Percentiles rank a stretch among this genome's conserved stretches.
Conservation (phyloP, 1,139 yeast species). For the Blastobotrys raffinosifermentans region DNA sequence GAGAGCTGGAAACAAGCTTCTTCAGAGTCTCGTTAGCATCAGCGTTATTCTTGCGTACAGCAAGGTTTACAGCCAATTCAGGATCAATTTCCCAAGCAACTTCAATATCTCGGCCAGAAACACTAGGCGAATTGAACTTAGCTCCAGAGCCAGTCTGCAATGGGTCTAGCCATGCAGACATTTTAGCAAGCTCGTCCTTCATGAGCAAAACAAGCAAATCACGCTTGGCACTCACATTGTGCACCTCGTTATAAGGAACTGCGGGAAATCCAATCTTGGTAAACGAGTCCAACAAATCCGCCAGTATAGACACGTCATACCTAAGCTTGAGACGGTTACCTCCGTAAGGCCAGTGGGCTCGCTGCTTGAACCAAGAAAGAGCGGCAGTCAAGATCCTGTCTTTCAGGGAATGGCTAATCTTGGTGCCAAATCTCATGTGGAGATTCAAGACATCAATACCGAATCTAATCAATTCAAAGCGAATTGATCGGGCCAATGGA, state of each 20-base stretch:
- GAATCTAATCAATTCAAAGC: conserved; percentile 70
- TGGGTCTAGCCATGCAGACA: conserved; percentile 78
- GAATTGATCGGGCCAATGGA: conserved; percentile 67
- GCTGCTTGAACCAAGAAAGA: conserved; percentile 69
- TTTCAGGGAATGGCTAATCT: conserved; percentile 41
- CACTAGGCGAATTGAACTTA: conserved; percentile 17
- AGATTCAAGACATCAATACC: conserved; percentile 59
- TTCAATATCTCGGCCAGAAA: conserved; percentile 27
- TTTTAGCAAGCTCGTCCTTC: conserved; percentile 66
- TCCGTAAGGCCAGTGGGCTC: conserved; percentile 74
- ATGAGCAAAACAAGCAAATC: conserved; percentile 55
- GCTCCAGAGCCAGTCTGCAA: conserved; percentile 41
- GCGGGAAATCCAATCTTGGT: conserved; percentile 12
- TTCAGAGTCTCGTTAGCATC: conserved; percentile 40
- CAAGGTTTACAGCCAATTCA: conserved; percentile 64
- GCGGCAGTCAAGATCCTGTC: conserved; percentile 58
- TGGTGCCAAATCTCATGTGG: conserved; percentile 37
- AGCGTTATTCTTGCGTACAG: conserved; percentile 46
- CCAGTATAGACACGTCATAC: conserved; percentile 58
- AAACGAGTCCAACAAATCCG: conserved; percentile 20
- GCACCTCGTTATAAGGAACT: conserved; percentile 5
- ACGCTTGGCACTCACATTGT: conserved; percentile 37
- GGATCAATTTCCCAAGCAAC: conserved; percentile 69
- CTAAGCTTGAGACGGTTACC: conserved; percentile 67
- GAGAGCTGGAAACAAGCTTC: conserved; percentile 46